Evolutionary conservation across 345 rosid species (phyloP).

Genomic region (Salix viminalis): DNA sequence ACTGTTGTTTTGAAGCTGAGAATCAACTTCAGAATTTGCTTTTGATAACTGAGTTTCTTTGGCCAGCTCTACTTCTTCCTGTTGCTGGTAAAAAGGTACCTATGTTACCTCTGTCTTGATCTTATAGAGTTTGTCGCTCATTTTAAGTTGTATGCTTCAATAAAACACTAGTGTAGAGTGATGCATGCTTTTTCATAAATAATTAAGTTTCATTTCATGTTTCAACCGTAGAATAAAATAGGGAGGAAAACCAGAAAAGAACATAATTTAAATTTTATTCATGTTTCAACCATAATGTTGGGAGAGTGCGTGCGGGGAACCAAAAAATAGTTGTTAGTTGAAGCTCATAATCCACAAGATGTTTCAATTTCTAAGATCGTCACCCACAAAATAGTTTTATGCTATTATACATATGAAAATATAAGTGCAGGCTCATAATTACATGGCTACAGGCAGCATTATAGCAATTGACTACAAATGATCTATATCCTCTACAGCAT

Average conservation of each 20-base stretch:
- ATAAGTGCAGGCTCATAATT: neutral
- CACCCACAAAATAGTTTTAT: too few relatives aligned
- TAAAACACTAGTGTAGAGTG: neutral
- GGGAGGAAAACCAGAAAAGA: neutral
- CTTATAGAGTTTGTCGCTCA: neutral
- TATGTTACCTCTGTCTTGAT: neutral
- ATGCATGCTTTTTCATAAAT: neutral
- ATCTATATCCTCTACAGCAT: neutral
- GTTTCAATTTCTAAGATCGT: too few relatives aligned
- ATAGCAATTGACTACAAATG: neutral
- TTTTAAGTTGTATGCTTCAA: neutral
- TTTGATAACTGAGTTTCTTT: conserved; percentile 75
- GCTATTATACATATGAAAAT: neutral
- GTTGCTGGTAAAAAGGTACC: conserved; percentile 83
- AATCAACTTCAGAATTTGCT: conserved; percentile 77
- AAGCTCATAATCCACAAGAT: neutral
- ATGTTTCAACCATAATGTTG: neutral
- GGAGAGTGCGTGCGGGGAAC: neutral
- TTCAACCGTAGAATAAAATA: neutral
- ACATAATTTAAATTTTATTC: neutral
- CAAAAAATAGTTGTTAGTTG: neutral
- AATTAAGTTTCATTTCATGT: neutral
- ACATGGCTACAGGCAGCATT: neutral
- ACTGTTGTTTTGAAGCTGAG: conserved; percentile 94
- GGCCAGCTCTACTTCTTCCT: conserved; percentile 93